Evolutionary conservation across 768 basidiomycete genomes (phyloP), one percentile per base, ranked within the genome.

Genomic region (Mycena polygramma): DNA sequence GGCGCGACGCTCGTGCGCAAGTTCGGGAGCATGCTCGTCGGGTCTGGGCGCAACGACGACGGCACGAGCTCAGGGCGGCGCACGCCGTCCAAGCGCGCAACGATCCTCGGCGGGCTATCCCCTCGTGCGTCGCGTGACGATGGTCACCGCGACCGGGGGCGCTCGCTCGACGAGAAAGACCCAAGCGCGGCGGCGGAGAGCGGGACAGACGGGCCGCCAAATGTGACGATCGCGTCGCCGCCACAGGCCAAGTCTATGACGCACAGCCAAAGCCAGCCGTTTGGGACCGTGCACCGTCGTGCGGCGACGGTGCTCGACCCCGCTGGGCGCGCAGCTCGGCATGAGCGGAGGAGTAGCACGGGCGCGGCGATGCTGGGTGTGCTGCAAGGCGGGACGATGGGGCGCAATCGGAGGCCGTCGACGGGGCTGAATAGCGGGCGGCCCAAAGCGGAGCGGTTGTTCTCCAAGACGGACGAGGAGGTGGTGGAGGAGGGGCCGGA

Each of bases 301-400:
- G 94, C 94, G 7, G 93, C 93, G 67, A 95, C 94, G 11, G 85
- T 94, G 43, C 78, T 94, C 35, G 94, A 95, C 77, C 87, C 92
- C 0, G 86, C 88, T 52, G 87, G 90, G 22, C 84, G 90, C 17
- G 80, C 89, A 26, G 81, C 84, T 17, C 83, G 90, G 45, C 94
- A 95, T 77, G 92, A 93, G 71, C 84, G 94, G 75, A 81, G 94
- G 76, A 93, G 92, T 76, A 94, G 92, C 75, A 93, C 91, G 0
- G 90, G 93, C 36, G 92, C 88, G n/a, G 88, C 90, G 46, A 83
- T 87, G 51, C 75, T 84, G 76, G 41, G 63, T 11, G 55, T 24
- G 70, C 72, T 49, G 54, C 51, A 19, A 41, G 39, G 57, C 43
- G 70, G 73, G 52, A 89, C 90, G 7, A 85, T 92, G 66, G 90